Conservation (phyloP, 176 grass and related monocot genomes). For the Metroxylon sagu region DNA sequence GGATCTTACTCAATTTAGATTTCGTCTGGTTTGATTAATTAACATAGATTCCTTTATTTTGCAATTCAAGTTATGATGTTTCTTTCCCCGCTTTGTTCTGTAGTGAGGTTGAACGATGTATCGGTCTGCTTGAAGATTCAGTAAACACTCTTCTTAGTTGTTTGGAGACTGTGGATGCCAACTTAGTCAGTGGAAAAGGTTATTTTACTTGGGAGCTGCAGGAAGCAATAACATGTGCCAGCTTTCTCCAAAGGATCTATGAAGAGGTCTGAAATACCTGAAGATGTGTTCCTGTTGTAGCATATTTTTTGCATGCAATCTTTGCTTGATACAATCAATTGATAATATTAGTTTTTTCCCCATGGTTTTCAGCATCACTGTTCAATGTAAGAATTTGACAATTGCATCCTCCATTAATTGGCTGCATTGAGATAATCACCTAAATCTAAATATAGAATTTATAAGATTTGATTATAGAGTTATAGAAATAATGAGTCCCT, state of each 20-base stretch:
- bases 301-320: constrained; percentile 8
- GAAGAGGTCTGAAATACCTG: constrained; percentile 69
- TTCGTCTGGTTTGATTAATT: too few species aligned
- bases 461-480: too few species aligned
- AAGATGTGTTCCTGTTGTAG: constrained; percentile 4
- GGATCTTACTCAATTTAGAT: too few species aligned
- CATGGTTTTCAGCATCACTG: too few species aligned
- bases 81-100: constrained; percentile 5
- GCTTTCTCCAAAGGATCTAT: constrained; percentile 87
- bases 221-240: constrained; percentile 72
- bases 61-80: constrained; percentile 5
- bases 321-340: constrained; percentile 7
- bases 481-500: too few species aligned
- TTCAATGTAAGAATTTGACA: too few species aligned
- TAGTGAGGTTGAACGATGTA: constrained; percentile 60
- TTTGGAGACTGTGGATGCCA: constrained; percentile 63
- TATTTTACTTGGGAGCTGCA: constrained; percentile 65
- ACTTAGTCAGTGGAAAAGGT: constrained; percentile 39
- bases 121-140: constrained; percentile 67
- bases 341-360: too few species aligned
- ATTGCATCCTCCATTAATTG: too few species aligned
- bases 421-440: too few species aligned
- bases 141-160: constrained; percentile 72
- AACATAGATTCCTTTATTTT: not conserved
- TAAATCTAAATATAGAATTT: too few species aligned